Evolutionary conservation across 768 basidiomycete species (phyloP).

Genomic region (Nevesoporus exiguus): DNA sequence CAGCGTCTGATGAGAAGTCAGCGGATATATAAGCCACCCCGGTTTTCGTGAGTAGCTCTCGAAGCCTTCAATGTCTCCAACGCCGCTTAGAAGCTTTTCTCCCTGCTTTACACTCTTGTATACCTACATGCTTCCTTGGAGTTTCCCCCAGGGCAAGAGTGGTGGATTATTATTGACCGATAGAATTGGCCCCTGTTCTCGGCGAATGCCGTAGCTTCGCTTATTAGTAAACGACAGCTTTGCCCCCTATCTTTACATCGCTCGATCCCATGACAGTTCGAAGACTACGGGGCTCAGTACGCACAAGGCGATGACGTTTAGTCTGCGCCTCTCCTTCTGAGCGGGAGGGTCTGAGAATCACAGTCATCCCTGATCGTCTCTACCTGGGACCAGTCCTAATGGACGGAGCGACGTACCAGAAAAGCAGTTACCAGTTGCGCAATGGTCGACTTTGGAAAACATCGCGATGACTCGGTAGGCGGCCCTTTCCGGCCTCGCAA

Average conservation of each 20-base stretch:
- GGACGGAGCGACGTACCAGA: constrained; percentile 30
- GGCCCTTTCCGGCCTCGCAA: neutral
- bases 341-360: constrained; percentile 31
- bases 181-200: neutral
- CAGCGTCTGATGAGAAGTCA: neutral
- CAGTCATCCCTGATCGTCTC: constrained; percentile 29
- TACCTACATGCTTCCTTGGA: too few species aligned
- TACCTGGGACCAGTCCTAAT: constrained; percentile 23
- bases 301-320: constrained; percentile 20
- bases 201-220: neutral
- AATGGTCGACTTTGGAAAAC: constrained; percentile 24
- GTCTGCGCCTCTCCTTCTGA: constrained; percentile 24
- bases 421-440: constrained; percentile 17
- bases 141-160: too few species aligned
- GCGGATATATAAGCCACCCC: neutral
- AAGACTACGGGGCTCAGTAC: constrained; percentile 31
- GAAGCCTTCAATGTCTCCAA: too few species aligned
- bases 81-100: too few species aligned
- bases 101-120: too few species aligned
- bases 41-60: too few species aligned
- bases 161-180: too few species aligned
- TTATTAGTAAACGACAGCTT: neutral
- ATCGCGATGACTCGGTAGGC: constrained; percentile 27
- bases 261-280: constrained; percentile 21
- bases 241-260: neutral